These are phyloP conservation scores for Beta macrorhiza DNA, from an alignment of 179 eudicot genomes.

Conservation along the genomic window DNA sequence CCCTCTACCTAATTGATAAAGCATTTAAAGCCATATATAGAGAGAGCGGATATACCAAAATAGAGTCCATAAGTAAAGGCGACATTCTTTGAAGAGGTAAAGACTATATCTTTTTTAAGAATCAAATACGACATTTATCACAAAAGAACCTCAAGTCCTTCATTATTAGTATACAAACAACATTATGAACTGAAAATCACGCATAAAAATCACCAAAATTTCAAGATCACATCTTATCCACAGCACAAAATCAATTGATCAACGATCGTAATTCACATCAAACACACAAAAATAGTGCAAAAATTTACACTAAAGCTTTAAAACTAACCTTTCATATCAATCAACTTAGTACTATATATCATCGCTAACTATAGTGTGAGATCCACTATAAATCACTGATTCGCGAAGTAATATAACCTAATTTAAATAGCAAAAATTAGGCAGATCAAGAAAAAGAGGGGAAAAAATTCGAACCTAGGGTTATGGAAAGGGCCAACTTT, in stretches of 20 bases:
- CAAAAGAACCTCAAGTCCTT: not conserved
- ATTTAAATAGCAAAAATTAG: not conserved
- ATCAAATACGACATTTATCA: not conserved
- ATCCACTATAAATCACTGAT: not conserved
- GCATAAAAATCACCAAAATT: not conserved
- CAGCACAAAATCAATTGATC: not conserved
- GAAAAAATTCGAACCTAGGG: conserved; percentile 43
- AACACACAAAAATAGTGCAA: not conserved
- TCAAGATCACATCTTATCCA: not conserved
- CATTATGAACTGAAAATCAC: not conserved
- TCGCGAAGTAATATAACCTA: not conserved
- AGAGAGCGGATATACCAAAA: not conserved
- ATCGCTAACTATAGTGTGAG: not conserved
- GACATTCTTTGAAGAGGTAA: not conserved
- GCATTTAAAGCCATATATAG: not conserved
- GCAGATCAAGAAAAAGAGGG: conserved; percentile 4
- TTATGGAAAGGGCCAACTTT: conserved; percentile 72
- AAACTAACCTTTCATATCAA: not conserved
- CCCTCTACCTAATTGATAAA: not conserved
- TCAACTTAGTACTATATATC: not conserved
- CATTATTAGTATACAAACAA: no score
- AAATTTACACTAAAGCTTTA: not conserved
- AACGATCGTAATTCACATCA: not conserved
- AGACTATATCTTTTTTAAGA: no score
- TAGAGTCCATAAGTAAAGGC: not conserved